Evolutionary conservation across 2,329 filamentous ascomycete species (phyloP).

Genomic region (Lasiodiplodia gonubiensis): DNA sequence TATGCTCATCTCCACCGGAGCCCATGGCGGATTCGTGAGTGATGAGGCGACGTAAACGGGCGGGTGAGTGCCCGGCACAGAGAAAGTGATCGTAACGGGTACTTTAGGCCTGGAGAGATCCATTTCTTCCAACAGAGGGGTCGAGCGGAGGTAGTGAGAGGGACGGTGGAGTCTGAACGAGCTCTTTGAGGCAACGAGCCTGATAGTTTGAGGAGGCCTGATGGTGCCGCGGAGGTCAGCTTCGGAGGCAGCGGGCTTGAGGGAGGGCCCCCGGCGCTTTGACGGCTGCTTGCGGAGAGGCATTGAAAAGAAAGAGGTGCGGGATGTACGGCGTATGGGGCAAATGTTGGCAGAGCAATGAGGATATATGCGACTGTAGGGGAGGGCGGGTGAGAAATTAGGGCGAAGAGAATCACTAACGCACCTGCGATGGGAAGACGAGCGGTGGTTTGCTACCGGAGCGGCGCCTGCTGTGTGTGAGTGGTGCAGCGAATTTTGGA

Average conservation of each 20-base stretch:
- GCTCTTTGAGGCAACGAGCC: conserved; percentile 3
- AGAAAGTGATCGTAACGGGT: conserved; percentile 64
- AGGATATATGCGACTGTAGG: background rate
- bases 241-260: conserved; percentile 25
- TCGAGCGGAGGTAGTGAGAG: conserved; percentile 20
- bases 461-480: conserved; percentile 13
- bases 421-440: conserved; percentile 7
- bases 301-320: conserved; percentile 9
- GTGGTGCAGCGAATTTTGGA: background rate
- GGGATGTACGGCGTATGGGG: background rate
- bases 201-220: conserved; percentile 25
- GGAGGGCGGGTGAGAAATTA: conserved; percentile 1
- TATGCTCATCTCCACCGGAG: conserved; percentile 67
- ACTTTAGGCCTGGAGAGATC: conserved; percentile 26
- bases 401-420: background rate
- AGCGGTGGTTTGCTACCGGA: background rate
- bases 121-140: conserved; percentile 5
- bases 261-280: conserved; percentile 10
- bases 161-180: conserved; percentile 24
- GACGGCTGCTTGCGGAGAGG: conserved; percentile 8
- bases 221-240: conserved; percentile 22
- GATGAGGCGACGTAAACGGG: conserved; percentile 74
- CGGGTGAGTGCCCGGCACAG: conserved; percentile 63
- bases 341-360: conserved; percentile 6
- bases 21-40: conserved; percentile 71